Evolutionary conservation across 345 rosid species (phyloP).

Genomic region (Eutrema heterophyllum): DNA sequence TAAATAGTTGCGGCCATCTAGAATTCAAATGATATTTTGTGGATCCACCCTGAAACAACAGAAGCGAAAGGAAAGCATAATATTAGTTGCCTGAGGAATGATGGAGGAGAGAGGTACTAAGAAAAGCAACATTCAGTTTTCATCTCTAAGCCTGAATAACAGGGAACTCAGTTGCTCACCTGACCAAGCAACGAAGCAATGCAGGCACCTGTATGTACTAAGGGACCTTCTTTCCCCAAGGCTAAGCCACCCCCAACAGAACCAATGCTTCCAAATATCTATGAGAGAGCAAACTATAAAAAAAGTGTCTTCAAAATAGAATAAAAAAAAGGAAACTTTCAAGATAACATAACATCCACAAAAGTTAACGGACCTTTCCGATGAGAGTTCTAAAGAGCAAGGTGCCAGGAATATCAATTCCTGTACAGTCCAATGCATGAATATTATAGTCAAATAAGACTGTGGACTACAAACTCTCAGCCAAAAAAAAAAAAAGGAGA

Average conservation of each 20-base stretch:
- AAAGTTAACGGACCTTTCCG: slow-evolving; percentile 64
- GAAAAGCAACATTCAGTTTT: not conserved
- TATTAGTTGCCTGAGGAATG: not conserved
- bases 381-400: slow-evolving; percentile 93
- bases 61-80: slow-evolving; percentile 9
- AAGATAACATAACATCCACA: not conserved
- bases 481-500: not conserved
- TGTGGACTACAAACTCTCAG: not conserved
- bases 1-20: slow-evolving; percentile 88
- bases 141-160: not conserved
- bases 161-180: slow-evolving; percentile 38
- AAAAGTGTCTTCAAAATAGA: not conserved
- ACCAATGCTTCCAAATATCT: slow-evolving; percentile 98
- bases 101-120: not conserved
- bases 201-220: slow-evolving; percentile 96
- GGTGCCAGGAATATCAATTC: slow-evolving; percentile 82
- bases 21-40: slow-evolving; percentile 86
- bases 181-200: slow-evolving; percentile 99
- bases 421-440: slow-evolving; percentile 34
- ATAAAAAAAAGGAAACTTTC: not conserved
- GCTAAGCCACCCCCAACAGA: slow-evolving; percentile 99
- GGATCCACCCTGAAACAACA: slow-evolving; percentile 75
- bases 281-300: slow-evolving; percentile 24
- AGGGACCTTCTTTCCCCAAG: slow-evolving; percentile 96
- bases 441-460: not conserved